phyloP scores from a whole-genome alignment of 1,284 basidiomycete genomes.

The Cryptococcus sp. region DNA sequence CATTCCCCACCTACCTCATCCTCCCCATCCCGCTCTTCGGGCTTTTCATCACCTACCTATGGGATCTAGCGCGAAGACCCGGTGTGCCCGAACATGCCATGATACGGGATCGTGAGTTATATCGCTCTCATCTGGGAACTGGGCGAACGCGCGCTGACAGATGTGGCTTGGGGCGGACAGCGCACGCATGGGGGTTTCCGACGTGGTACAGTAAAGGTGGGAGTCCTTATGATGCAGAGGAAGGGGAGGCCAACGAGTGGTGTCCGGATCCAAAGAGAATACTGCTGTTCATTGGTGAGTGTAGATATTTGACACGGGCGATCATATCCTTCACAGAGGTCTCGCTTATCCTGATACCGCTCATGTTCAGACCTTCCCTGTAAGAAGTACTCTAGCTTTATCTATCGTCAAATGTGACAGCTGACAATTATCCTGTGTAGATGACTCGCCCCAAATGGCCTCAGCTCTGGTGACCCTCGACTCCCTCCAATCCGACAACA shows the following conservation, averaged over 20 bases:
- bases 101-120: conserved; percentile 16
- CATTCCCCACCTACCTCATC: conserved; percentile 3
- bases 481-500: not conserved
- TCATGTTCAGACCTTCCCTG: not conserved
- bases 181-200: conserved; percentile 18
- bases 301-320: not conserved
- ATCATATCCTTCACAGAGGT: no score
- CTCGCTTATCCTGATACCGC: not conserved
- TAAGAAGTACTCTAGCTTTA: not conserved
- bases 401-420: not conserved
- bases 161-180: conserved; percentile 2
- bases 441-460: conserved; percentile 10
- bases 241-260: conserved; percentile 1
- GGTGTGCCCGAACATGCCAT: conserved; percentile 9
- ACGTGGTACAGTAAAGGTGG: conserved; percentile 14
- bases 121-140: not conserved
- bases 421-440: not conserved
- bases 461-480: conserved; percentile 6
- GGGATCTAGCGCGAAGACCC: conserved; percentile 7
- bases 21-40: conserved; percentile 9
- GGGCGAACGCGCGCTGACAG: not conserved
- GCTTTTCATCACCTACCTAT: conserved; percentile 15
- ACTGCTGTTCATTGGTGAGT: conserved; percentile 16
- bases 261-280: conserved; percentile 10
- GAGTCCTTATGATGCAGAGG: conserved; percentile 12